Conservation (phyloP, 2,329 filamentous ascomycete genomes). For the Epichloe elymi region DNA sequence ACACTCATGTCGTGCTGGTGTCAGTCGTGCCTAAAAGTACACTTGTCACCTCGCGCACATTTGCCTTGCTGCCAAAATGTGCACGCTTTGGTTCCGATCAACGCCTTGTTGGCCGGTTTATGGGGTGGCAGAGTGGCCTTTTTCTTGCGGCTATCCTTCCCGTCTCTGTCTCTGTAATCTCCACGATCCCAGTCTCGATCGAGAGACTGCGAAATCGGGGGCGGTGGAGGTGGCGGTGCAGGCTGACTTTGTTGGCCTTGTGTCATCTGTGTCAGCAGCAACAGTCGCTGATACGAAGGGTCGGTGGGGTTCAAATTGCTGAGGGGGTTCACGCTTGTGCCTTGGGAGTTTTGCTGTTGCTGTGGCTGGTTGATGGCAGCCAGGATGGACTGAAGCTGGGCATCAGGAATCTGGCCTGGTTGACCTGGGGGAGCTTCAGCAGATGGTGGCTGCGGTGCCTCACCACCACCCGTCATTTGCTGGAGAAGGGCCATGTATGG, state of each 20-base stretch:
- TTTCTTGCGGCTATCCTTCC: constrained; percentile 27
- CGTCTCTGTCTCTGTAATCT: constrained; percentile 19
- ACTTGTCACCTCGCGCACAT: constrained; percentile 60
- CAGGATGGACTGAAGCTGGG: constrained; percentile 30
- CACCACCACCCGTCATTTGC: constrained; percentile 24
- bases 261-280: constrained; percentile 25
- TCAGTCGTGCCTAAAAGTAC: constrained; percentile 57
- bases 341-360: constrained; percentile 6
- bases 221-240: constrained; percentile 12
- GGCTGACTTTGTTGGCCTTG: constrained; percentile 18
- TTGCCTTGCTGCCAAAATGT: constrained; percentile 58
- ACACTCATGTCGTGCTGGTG: neutral
- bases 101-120: constrained; percentile 37
- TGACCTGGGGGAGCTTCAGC: constrained; percentile 8
- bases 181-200: constrained; percentile 17
- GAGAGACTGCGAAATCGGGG: neutral
- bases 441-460: constrained; percentile 13
- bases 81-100: constrained; percentile 55
- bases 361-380: constrained; percentile 26
- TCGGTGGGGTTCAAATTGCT: constrained; percentile 24
- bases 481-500: constrained; percentile 30
- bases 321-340: constrained; percentile 9
- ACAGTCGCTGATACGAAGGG: constrained; percentile 25
- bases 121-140: constrained; percentile 27
- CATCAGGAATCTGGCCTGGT: constrained; percentile 20